Evolutionary conservation across 2,329 filamentous ascomycete genomes (phyloP), one percentile per base, ranked within the genome.

Genomic region (Ophiognomonia clavigignenti-juglandacearum): DNA sequence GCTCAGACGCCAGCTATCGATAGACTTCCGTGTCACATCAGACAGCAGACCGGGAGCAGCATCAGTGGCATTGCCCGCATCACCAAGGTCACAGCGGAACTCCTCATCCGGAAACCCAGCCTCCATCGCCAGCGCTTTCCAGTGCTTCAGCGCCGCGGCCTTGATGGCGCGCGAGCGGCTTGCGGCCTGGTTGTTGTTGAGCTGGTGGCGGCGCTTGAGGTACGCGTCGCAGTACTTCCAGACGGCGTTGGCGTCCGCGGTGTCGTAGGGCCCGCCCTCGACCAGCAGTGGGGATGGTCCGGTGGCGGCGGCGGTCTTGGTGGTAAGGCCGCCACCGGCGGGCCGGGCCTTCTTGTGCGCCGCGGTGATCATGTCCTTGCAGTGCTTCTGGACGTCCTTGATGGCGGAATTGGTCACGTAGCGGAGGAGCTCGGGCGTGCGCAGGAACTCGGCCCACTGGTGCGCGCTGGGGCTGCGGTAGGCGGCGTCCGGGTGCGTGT

Each of bases 201-300:
- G 39, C 50, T 52, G 50, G 31, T 45, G 11, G 19, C 50, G 47
- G 16, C 50, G 47, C n/a, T 48, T 45, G 13, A 50, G 39, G 22
- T 52, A 52, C 5, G 47, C 39, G 16, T 45, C 26, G 47, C 46
- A 49, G 39, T 50, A 47, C 24, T 37, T 31, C 50, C 50, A 52
- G 20, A 52, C 50, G 3, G 39, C 36, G 27, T 31, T 43, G 6
- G 50, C 50, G 43, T 52, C 50, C 20, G 18, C 27, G 1, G 46
- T 45, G 19, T 31, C 37, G 38, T 43, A 49, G 3, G 19, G 18
- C 4, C 41, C 29, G 23, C 32, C 13, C 2, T 32, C 19, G 19
- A 51, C 23, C 26, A 18, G 23, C 4, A n/a, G n/a, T n/a, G n/a
- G n/a, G n/a, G n/a, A n/a, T n/a, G n/a, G n/a, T n/a, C n/a, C n/a